Evolutionary conservation across 2,329 filamentous ascomycete genomes (phyloP), one percentile per base, ranked within the genome.

Genomic region (Sarocladium kiliense): DNA sequence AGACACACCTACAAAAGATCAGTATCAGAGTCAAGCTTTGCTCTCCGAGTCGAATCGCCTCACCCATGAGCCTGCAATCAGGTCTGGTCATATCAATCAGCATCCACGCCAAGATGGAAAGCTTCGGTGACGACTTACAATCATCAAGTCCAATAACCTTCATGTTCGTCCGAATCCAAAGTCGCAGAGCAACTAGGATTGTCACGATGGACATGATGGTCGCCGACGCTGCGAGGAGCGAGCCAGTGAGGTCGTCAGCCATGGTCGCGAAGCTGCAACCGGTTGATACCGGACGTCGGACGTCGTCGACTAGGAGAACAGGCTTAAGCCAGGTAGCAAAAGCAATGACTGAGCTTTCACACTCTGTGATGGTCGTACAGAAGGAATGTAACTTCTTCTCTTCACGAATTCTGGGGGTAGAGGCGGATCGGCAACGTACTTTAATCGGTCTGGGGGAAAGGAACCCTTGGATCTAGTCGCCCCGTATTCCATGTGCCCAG

Each of bases 231-330:
- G 45, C 54, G 14, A 55, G 32, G 7, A 55, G 25, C 58, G 57
- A 58, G 5, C 49, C 49, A 39, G n/a, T 53, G 6, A 53, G 30
- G 23, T 53, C 49, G 5, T 21, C 27, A 4, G 30, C 61, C 21
- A 65, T 65, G 58, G 39, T 65, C 36, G 18, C 42, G 21, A 32
- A 32, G 44, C 19, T 49, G 44, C 7, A 23, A 6, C 7, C 41
- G 18, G 41, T n/a, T 19, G n/a, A 21, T 10, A 16, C n/a, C 41
- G 41, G 3, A 9, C 21, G 12, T 44, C 19, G 12, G 18, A 5
- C 19, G 18, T 44, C 7, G 18, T n/a, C n/a, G 7, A 25, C 18
- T 10, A 14, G 18, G 25, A 10, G 5, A 44, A 11, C 11, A 21
- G 41, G 7, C 41, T 44, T 16, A 19, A 21, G 41, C 19, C 41